Conservation (phyloP, 129 eudicot genomes). For the Kitagawia praeruptora region DNA sequence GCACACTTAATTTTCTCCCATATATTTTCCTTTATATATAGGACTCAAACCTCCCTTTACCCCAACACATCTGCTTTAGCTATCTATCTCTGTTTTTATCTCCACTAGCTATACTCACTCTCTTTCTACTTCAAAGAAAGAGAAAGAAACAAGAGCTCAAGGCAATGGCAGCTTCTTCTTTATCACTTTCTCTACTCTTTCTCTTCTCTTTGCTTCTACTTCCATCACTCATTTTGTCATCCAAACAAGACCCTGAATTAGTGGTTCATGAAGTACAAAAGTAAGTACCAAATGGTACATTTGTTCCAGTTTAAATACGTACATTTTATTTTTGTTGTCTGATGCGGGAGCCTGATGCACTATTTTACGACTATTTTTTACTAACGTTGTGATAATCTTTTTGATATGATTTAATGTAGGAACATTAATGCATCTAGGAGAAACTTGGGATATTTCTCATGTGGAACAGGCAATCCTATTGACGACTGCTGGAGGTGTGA, state of each 20-base stretch:
- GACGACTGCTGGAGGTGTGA: constrained; percentile 76
- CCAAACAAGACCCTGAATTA: constrained; percentile 34
- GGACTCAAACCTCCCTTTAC: neutral
- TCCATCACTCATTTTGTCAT: constrained; percentile 29
- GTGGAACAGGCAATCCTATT: constrained; percentile 58
- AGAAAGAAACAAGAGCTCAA: neutral
- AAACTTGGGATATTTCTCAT: constrained; percentile 17
- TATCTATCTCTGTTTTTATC: neutral
- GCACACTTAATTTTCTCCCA: neutral
- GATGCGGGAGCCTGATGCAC: neutral
- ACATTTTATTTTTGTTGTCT: neutral
- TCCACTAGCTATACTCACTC: neutral
- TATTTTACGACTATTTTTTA: neutral
- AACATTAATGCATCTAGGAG: constrained; percentile 16
- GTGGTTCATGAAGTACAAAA: constrained; percentile 42
- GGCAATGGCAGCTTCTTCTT: neutral
- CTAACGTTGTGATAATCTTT: too few relatives aligned
- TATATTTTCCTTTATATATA: constrained; percentile 3
- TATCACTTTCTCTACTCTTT: constrained; percentile 9
- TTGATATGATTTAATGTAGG: neutral
- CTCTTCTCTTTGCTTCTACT: constrained; percentile 8
- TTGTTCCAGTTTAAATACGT: neutral
- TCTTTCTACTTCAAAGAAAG: neutral
- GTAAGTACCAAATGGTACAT: constrained; percentile 6
- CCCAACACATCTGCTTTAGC: constrained; percentile 7